A percentile compares a stretch with the other conserved stretches of the same genome.
phyloP scores from a whole-genome alignment of 1,139 yeast species.

The Pichia sp. region DNA sequence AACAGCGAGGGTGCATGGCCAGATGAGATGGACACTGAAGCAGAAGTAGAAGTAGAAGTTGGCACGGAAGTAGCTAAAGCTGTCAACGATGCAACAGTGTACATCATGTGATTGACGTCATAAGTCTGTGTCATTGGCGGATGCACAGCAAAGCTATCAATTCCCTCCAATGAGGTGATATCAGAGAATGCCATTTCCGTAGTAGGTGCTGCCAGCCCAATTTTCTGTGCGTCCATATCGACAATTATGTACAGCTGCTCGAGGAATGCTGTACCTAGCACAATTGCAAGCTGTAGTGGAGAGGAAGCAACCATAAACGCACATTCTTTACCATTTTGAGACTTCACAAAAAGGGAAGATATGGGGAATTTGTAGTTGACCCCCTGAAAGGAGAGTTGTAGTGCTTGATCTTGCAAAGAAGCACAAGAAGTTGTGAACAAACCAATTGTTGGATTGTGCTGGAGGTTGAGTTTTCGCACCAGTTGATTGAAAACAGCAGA shows the following conservation, averaged over 20 bases:
- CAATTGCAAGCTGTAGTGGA: conserved; percentile 26
- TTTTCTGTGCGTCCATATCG: conserved; percentile 57
- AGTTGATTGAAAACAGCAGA: conserved; percentile 31
- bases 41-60: too few relatives aligned
- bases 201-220: too few relatives aligned
- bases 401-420: conserved; percentile 26
- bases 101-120: too few relatives aligned
- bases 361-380: conserved; percentile 40
- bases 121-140: too few relatives aligned
- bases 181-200: too few relatives aligned
- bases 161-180: too few relatives aligned
- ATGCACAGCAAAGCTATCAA: too few relatives aligned
- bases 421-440: conserved; percentile 32
- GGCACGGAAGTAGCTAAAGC: too few relatives aligned
- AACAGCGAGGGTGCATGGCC: too few relatives aligned
- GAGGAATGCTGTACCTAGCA: conserved; percentile 69
- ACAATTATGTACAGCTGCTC: conserved; percentile 69
- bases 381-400: conserved; percentile 45
- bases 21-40: too few relatives aligned
- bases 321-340: conserved; percentile 8
- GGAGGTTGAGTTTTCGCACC: conserved; percentile 27
- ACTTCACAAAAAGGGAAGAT: conserved; percentile 27
- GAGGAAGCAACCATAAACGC: conserved; percentile 16
- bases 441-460: conserved; percentile 25
- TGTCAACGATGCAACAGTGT: too few relatives aligned